These are phyloP conservation scores for Prosopis cineraria DNA, from an alignment of 306 rosid genomes.

Conservation along the genomic window DNA sequence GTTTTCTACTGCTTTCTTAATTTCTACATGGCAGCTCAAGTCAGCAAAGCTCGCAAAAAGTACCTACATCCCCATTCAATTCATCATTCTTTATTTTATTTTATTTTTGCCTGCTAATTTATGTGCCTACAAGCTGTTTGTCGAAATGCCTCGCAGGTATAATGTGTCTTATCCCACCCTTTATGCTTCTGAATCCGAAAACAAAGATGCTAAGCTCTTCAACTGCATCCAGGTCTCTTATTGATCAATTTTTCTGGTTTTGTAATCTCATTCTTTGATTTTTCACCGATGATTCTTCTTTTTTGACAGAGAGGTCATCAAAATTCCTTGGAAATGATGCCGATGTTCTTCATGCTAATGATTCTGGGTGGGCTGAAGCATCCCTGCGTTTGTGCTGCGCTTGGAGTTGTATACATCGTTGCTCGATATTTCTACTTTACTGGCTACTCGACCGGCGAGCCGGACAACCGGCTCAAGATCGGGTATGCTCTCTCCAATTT, in stretches of 20 bases:
- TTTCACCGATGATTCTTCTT: not conserved
- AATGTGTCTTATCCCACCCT: conserved; percentile 68
- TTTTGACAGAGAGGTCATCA: conserved; percentile 75
- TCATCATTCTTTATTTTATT: not conserved
- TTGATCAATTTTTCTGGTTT: not conserved
- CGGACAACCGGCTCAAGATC: conserved; percentile 56
- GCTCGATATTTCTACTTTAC: conserved; percentile 69
- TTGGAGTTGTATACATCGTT: conserved; percentile 51
- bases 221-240: conserved; percentile 78
- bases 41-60: conserved; percentile 70
- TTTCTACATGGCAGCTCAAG: conserved; percentile 39
- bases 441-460: conserved; percentile 76
- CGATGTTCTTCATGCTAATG: conserved; percentile 55
- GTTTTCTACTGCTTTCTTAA: too few relatives aligned
- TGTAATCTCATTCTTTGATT: not conserved
- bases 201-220: conserved; percentile 77
- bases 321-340: conserved; percentile 74
- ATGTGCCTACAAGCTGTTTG: conserved; percentile 39
- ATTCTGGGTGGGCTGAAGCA: conserved; percentile 71
- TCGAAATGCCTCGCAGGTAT: conserved; percentile 52
- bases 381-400: conserved; percentile 47
- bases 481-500: too few relatives aligned
- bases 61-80: conserved; percentile 21
- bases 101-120: not conserved
- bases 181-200: conserved; percentile 73